Percentiles rank a stretch among this genome's conserved stretches.
Conservation (phyloP, 129 eudicot species). For the Centella asiatica region DNA sequence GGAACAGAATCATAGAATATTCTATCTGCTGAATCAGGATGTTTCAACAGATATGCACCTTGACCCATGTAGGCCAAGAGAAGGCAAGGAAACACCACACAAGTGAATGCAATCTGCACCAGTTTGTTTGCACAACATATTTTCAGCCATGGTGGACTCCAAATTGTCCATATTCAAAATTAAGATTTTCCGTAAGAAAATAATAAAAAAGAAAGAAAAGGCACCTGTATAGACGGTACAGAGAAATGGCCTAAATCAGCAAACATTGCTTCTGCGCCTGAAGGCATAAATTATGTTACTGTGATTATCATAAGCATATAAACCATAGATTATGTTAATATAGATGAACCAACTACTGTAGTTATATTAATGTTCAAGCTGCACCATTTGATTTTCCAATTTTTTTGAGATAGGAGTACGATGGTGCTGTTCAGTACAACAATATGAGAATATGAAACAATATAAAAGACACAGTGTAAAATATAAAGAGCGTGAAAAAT, state of each 20-base stretch:
- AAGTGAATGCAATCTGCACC: conserved; percentile 77
- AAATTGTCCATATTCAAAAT: neutral
- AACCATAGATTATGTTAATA: too few species aligned
- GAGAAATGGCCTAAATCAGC: conserved; percentile 98
- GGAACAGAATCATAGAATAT: conserved; percentile 90
- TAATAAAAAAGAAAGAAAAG: neutral
- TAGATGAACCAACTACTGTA: too few species aligned
- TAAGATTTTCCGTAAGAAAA: neutral
- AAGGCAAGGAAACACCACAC: conserved; percentile 95
- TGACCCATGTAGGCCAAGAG: conserved; percentile 97
- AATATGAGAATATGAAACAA: too few species aligned
- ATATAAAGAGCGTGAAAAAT: too few species aligned
- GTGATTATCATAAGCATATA: neutral
- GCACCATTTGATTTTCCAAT: too few species aligned
- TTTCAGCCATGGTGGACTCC: neutral
- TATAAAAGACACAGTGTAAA: too few species aligned
- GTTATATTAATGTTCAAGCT: neutral
- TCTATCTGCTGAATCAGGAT: conserved; percentile 49
- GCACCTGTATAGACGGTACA: conserved; percentile 86
- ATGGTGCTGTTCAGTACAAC: too few species aligned
- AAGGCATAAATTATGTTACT: conserved; percentile 10
- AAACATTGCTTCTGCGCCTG: conserved; percentile 99
- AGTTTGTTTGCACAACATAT: conserved; percentile 3
- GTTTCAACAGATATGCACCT: conserved; percentile 73
- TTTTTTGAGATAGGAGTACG: too few species aligned